Evolutionary conservation across 2,329 filamentous ascomycete genomes (phyloP), one percentile per base, ranked within the genome.

Genomic region (Cordyceps cicadae): DNA sequence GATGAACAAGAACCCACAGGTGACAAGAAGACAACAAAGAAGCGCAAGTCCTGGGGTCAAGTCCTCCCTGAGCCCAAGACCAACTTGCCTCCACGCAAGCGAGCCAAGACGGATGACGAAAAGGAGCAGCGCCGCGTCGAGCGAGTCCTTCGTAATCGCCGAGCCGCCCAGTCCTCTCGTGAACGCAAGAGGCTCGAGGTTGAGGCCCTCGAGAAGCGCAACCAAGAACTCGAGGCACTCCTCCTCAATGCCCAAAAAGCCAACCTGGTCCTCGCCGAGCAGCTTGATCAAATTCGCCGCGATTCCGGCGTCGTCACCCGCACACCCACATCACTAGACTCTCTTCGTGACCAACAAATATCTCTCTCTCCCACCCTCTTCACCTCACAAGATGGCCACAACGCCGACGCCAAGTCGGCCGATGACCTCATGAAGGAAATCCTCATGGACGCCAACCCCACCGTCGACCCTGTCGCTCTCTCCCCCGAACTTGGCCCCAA

Each of bases 1-100:
- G 58, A 64, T 6, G 63, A 67, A 1, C 29, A 65, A 2, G 60
- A 66, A 2, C 62, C 64, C 5, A 60, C 65, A 7, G 60, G 67
- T 1, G 83, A 87, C 52, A 90, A 89, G 81, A 94, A 90, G 78
- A 81, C 83, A 1, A 77, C 82, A 41, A 97, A 97, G 85, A 97
- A 97, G 85, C 83, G 94, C 70, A 99, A 97, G 79, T 97, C 94
- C 54, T 99, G 94, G 94, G 94, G 94, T 54, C 94, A 99, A 76
- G 90, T 96, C 73, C 86, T 97, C 46, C 94, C 94, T 19, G 90
- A 95, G 71, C 94, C 94, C 49, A 97, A 97, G 83, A 97, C 94
- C 37, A 95, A 93, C 71, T 85, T 97, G 8, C 93, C 93, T 63
- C 93, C 93, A 45, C 87, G 92, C 66, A 99, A 99, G 85, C 91